Evolutionary conservation across 306 rosid genomes (phyloP), one percentile per base, ranked within the genome.

Genomic region (Myrica gale): DNA sequence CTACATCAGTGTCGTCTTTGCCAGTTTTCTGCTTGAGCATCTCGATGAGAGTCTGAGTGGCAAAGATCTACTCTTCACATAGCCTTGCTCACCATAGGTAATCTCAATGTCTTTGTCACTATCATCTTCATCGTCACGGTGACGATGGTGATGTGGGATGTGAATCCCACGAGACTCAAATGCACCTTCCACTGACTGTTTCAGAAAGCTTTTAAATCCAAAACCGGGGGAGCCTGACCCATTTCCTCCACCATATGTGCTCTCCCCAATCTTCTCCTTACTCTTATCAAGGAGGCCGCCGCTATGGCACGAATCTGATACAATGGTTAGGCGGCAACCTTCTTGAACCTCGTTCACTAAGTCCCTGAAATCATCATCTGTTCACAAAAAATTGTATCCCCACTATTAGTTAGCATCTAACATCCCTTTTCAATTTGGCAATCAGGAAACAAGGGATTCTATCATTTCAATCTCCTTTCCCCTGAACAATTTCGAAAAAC

Each of bases 11-110:
- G 79, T 95, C 96, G 7, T 87, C 90, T 72, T 90, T 92, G 0
- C 99, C 99, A 37, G 99, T 95, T 80, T 90, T 89, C 83, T 95
- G 96, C 91, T 95, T 87, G 15, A 95, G 93, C 41, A 95, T 82
- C 0, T 95, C 99, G n/a, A 95, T 88, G 11, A 92, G 91, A 43
- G 97, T 92, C 1, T 96, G 19, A 91, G 88, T 0, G 99, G 97
- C 62, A 95, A 81, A 8, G 93, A 88, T 72, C 81, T 85, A 26
- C 77, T 85, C 67, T 87, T 95, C 37, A 90, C 86, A 65, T 73
- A 63, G 65, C 71, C 81, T 52, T 71, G 23, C 61, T 81, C 84
- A 5, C 88, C 96, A 6, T 77, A 57, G 16, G 85, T 81, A 72
- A 83, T 79, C 23, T 90, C 91, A 15, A 72, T 1, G 60, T 84